Evolutionary conservation across 2,329 filamentous ascomycete genomes (phyloP), one percentile per base, ranked within the genome.

Genomic region (Drechmeria coniospora): DNA sequence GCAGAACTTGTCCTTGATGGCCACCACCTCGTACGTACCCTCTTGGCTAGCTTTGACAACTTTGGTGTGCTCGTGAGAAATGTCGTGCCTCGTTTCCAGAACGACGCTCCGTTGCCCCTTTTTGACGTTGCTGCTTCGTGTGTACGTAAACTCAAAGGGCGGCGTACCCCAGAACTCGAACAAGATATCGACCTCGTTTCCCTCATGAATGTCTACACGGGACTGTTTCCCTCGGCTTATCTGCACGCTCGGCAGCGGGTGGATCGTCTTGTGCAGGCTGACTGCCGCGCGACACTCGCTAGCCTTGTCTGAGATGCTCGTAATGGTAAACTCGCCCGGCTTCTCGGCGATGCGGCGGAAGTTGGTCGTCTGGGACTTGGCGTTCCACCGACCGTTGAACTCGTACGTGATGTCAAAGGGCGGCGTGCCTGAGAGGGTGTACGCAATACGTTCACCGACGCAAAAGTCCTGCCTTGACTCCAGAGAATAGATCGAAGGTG

Each of bases 131-230:
- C 82, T 82, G 53, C 79, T 90, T 35, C 90, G 69, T 13, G 84
- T 95, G 51, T 92, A 95, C 32, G 87, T 94, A 49, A 95, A 98
- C 54, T 95, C 90, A 45, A 98, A 98, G 1, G 90, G 90, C 35
- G 90, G 84, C 5, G 81, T 86, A 31, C 92, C 90, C 61, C 80
- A 86, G 56, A 98, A 98, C 44, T 93, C 81, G 43, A 98, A 95
- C 6, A 83, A 59, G 28, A 98, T 84, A 47, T 94, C 82, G 1
- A 90, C 84, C 49, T 92, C 80, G 35, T 84, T 84, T 40, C 90
- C 90, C 59, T 98, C 87, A 50, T 95, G 92, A 36, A 98, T 98
- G 47, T 95, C 90, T 20, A 92, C 76, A 39, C 79, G 74, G 6
- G 75, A 71, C 33, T 81, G 75, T 35, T 70, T 70, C 17, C 92